These are phyloP conservation scores for Diplosphaera chodatii DNA, from an alignment of 139 green algal species.

Conservation along the genomic window DNA sequence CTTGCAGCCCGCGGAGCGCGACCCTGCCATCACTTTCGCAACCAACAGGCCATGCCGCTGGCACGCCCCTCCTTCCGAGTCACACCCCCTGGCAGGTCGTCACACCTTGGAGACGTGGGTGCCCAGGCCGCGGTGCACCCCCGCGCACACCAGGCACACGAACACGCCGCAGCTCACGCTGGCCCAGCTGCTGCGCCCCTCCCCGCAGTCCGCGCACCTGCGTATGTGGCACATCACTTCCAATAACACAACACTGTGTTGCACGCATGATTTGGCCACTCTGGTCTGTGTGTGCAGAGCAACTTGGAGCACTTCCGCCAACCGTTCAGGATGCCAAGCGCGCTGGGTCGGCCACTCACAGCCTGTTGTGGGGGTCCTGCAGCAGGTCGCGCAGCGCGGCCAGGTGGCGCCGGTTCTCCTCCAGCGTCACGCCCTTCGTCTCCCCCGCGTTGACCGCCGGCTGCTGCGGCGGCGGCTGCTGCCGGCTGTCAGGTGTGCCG, in stretches of 20 bases:
- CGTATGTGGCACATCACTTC: background rate
- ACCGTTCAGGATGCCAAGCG: too few species aligned
- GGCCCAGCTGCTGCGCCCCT: conserved; percentile 53
- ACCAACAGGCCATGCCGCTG: too few species aligned
- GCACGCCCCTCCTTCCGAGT: too few species aligned
- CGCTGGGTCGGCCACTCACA: too few species aligned
- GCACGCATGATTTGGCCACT: too few species aligned
- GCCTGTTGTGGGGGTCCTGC: background rate
- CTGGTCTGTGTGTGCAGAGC: too few species aligned
- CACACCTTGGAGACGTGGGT: conserved; percentile 62
- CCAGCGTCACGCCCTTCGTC: conserved; percentile 69
- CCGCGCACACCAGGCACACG: conserved; percentile 66
- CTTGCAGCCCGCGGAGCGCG: too few species aligned
- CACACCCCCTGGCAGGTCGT: background rate
- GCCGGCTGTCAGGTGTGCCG: background rate
- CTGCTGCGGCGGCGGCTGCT: conserved; percentile 12
- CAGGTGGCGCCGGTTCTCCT: conserved; percentile 63
- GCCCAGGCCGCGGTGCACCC: conserved; percentile 58
- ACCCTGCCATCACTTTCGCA: too few species aligned
- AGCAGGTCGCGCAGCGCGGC: conserved; percentile 44
- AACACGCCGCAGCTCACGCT: conserved; percentile 68
- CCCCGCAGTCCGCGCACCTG: conserved; percentile 38
- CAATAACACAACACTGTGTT: too few species aligned
- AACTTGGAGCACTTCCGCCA: too few species aligned
- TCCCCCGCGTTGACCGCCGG: conserved; percentile 46